Conservation (phyloP, 495 filamentous ascomycete genomes). For the Neurospora sp. region DNA sequence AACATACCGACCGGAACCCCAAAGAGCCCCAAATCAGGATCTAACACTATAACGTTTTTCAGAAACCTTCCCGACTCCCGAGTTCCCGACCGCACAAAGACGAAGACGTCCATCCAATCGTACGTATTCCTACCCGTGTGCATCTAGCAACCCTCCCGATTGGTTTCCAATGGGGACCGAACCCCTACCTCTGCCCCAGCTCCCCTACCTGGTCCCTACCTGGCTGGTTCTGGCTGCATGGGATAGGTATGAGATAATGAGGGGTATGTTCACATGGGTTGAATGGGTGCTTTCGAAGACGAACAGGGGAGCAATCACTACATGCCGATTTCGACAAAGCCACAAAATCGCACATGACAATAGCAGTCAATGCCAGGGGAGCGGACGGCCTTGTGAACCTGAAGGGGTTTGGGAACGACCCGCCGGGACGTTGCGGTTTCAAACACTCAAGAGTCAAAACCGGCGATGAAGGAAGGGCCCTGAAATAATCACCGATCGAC, state of each 20-base stretch:
- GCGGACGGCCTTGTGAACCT: neutral
- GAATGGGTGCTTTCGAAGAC: too few species aligned
- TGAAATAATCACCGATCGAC: neutral
- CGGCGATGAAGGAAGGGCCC: neutral
- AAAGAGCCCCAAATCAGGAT: neutral
- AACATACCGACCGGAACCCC: neutral
- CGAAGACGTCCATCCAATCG: neutral
- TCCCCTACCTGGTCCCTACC: neutral
- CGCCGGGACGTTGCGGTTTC: neutral
- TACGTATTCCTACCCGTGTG: neutral
- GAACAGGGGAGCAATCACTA: too few species aligned
- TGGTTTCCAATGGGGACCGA: neutral
- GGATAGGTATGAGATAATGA: neutral
- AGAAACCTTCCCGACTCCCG: too few species aligned
- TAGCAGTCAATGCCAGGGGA: neutral
- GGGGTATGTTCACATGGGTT: neutral
- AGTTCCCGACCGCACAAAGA: neutral
- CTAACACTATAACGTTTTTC: neutral
- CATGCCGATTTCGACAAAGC: too few species aligned
- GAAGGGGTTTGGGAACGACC: neutral
- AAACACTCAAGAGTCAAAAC: neutral
- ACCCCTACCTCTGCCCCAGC: neutral
- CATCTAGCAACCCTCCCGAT: neutral
- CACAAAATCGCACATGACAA: neutral
- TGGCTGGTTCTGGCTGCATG: neutral